Evolutionary conservation across 495 filamentous ascomycete genomes (phyloP).

Genomic region (Tetracladium setigerum): DNA sequence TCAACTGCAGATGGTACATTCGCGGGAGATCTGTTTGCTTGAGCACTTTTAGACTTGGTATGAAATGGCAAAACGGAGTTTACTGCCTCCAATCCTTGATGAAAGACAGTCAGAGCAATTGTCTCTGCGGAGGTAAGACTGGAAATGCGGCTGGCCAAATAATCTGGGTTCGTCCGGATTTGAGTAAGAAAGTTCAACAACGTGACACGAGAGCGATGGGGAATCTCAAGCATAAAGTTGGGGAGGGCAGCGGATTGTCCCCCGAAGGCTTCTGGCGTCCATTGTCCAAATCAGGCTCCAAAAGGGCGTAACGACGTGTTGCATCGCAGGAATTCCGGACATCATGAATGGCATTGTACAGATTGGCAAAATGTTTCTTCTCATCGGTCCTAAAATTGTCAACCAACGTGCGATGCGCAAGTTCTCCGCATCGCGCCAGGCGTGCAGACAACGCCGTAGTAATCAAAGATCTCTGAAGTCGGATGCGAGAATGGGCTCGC

Average conservation of each 20-base stretch:
- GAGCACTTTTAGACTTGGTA: constrained; percentile 46
- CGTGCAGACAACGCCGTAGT: constrained; percentile 75
- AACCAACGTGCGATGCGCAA: constrained; percentile 74
- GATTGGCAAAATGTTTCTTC: constrained; percentile 75
- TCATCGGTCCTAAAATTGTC: constrained; percentile 86
- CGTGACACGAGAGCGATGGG: constrained; percentile 62
- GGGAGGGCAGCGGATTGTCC: constrained; percentile 44
- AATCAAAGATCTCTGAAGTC: constrained; percentile 58
- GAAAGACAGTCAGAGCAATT: constrained; percentile 61
- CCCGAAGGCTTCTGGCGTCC: constrained; percentile 28
- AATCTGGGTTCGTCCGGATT: constrained; percentile 78
- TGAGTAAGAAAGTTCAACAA: constrained; percentile 73
- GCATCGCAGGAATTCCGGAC: constrained; percentile 78
- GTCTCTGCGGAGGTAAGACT: constrained; percentile 68
- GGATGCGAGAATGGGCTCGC: constrained; percentile 54
- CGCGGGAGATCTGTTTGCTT: constrained; percentile 27
- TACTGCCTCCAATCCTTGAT: constrained; percentile 67
- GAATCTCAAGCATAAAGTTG: constrained; percentile 76
- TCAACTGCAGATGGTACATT: constrained; percentile 57
- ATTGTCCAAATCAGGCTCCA: constrained; percentile 61
- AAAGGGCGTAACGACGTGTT: constrained; percentile 55
- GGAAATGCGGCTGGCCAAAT: constrained; percentile 71
- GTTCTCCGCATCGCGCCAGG: constrained; percentile 67
- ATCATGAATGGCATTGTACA: constrained; percentile 85
- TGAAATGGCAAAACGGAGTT: constrained; percentile 76